phyloP scores from a whole-genome alignment of 805 yeast species.

The Torulaspora franciscae region DNA sequence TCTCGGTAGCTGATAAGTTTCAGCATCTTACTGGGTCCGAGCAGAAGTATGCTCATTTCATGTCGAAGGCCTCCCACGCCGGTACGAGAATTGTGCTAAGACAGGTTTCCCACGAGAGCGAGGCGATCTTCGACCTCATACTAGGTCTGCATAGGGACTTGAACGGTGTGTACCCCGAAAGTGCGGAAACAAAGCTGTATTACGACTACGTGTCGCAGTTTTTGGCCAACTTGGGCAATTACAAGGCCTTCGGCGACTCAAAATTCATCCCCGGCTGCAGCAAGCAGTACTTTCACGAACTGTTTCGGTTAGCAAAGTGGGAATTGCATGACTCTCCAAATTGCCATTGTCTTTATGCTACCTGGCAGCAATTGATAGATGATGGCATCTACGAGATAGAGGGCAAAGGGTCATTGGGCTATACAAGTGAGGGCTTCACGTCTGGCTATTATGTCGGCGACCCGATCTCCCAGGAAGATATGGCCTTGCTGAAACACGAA shows the following conservation, averaged over 20 bases:
- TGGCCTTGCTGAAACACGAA: constrained; percentile 54
- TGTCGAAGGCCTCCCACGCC: constrained; percentile 77
- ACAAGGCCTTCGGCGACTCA: constrained; percentile 82
- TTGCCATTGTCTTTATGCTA: constrained; percentile 17
- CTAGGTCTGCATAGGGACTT: constrained; percentile 49
- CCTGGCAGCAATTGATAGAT: constrained; percentile 38
- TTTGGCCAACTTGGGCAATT: constrained; percentile 69
- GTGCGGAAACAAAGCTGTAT: constrained; percentile 39
- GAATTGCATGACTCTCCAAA: constrained; percentile 27
- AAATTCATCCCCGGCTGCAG: constrained; percentile 71
- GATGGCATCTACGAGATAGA: constrained; percentile 48
- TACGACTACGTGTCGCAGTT: constrained; percentile 75
- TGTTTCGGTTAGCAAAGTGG: constrained; percentile 30
- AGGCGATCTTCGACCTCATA: constrained; percentile 65
- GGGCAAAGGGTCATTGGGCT: constrained; percentile 58
- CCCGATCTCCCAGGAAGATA: constrained; percentile 49
- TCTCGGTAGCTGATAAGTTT: constrained; percentile 55
- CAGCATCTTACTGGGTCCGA: constrained; percentile 55
- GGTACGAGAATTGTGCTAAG: constrained; percentile 77
- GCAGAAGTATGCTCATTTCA: constrained; percentile 74
- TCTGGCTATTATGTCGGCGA: constrained; percentile 66
- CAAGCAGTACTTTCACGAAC: constrained; percentile 42
- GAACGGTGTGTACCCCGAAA: constrained; percentile 44
- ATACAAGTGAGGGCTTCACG: constrained; percentile 70
- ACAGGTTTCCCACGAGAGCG: constrained; percentile 80